Percentiles rank a stretch among this genome's conserved stretches.
These are phyloP conservation scores for Aspergillus sp. DNA, from an alignment of 2,329 filamentous ascomycete genomes.

Conservation along the genomic window DNA sequence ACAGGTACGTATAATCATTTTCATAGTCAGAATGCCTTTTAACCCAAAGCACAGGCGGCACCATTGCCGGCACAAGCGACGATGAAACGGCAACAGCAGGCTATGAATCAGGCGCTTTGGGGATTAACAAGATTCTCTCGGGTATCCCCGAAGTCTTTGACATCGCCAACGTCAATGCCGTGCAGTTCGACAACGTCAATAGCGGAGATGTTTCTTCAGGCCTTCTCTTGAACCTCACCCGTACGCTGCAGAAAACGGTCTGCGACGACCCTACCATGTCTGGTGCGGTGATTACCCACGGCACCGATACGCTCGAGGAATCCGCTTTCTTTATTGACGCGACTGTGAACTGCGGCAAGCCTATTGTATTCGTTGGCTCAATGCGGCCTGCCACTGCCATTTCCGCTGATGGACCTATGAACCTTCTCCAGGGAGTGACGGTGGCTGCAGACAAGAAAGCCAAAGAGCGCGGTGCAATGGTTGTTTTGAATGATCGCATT, in stretches of 20 bases:
- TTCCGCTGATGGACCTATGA: conserved; percentile 63
- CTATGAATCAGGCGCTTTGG: conserved; percentile 24
- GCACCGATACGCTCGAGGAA: conserved; percentile 66
- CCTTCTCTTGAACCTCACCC: conserved; percentile 24
- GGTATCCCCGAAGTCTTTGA: conserved; percentile 25
- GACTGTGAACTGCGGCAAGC: conserved; percentile 58
- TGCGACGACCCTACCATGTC: conserved; percentile 25
- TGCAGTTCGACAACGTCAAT: conserved; percentile 28
- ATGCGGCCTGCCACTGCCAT: conserved; percentile 65
- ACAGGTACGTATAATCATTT: no score
- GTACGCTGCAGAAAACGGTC: conserved; percentile 19
- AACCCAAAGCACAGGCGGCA: conserved; percentile 18
- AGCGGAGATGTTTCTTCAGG: conserved; percentile 25
- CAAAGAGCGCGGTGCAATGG: conserved; percentile 55
- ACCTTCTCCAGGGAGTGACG: conserved; percentile 60
- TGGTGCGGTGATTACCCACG: conserved; percentile 55
- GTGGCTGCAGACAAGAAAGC: conserved; percentile 52
- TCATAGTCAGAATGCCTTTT: no score
- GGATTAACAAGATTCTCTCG: conserved; percentile 18
- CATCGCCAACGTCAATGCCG: conserved; percentile 27
- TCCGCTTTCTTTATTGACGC: conserved; percentile 63
- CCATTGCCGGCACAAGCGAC: conserved; percentile 25
- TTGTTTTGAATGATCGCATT: conserved; percentile 64
- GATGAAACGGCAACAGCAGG: conserved; percentile 27
- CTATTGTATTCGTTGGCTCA: conserved; percentile 60